Percentiles rank a stretch among this genome's conserved stretches.
phyloP scores from a whole-genome alignment of 352 stramenopile species.

The Phytophthora pluvialis region DNA sequence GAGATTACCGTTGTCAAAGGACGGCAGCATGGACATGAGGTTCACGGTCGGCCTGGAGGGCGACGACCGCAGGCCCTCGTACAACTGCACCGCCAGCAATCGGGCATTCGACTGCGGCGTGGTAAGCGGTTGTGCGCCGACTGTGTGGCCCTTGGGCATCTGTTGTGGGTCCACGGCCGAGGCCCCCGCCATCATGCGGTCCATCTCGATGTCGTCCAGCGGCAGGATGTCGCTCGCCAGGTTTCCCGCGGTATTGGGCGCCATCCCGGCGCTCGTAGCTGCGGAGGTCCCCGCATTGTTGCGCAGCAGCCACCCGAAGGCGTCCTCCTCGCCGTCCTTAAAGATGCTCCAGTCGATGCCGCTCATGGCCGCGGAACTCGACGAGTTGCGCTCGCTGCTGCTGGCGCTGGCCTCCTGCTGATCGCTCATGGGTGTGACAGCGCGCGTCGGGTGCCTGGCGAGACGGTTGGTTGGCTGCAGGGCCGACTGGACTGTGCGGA shows the following conservation, averaged over 20 bases:
- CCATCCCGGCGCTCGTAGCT: background rate
- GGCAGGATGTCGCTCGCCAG: slow-evolving; percentile 35
- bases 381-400: slow-evolving; percentile 11
- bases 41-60: slow-evolving; percentile 6
- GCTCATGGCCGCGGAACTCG: slow-evolving; percentile 38
- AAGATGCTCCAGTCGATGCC: slow-evolving; percentile 79
- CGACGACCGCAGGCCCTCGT: slow-evolving; percentile 23
- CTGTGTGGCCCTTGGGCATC: slow-evolving; percentile 5
- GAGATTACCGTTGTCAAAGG: slow-evolving; percentile 13
- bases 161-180: slow-evolving; percentile 9
- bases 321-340: slow-evolving; percentile 63
- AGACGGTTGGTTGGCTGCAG: slow-evolving; percentile 2
- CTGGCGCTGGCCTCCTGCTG: slow-evolving; percentile 14
- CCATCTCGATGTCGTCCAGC: slow-evolving; percentile 52
- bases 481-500: background rate
- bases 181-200: slow-evolving; percentile 28
- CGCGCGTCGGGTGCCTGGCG: background rate
- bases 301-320: slow-evolving; percentile 65
- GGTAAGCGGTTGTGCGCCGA: background rate
- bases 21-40: slow-evolving; percentile 17
- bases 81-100: slow-evolving; percentile 32
- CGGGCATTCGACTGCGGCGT: slow-evolving; percentile 19
- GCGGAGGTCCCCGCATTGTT: slow-evolving; percentile 27
- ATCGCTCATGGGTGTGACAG: slow-evolving; percentile 25
- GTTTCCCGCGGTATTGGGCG: background rate